Percentiles rank a stretch among this genome's conserved stretches.
These are phyloP conservation scores for Salisapilia sapeloensis DNA, from an alignment of 352 stramenopile genomes.

Conservation along the genomic window DNA sequence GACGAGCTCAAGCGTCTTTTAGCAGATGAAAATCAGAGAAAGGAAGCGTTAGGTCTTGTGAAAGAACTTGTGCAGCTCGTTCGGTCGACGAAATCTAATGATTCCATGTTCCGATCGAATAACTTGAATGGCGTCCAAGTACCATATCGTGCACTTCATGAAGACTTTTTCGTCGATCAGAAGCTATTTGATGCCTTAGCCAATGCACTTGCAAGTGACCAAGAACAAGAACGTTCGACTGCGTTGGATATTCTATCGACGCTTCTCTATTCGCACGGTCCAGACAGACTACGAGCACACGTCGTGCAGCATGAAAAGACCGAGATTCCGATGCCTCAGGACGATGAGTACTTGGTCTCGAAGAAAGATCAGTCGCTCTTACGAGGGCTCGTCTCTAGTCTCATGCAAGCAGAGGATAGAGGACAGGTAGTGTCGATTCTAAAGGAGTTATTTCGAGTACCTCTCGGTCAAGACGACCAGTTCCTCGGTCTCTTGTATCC, in stretches of 20 bases:
- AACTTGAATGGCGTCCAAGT: slow-evolving; percentile 23
- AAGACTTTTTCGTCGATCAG: slow-evolving; percentile 48
- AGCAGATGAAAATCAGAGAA: slow-evolving; percentile 2
- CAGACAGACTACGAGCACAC: slow-evolving; percentile 42
- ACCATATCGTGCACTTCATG: slow-evolving; percentile 40
- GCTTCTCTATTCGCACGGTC: slow-evolving; percentile 51
- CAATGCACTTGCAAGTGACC: slow-evolving; percentile 22
- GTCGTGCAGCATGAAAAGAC: slow-evolving; percentile 56
- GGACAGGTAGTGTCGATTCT: slow-evolving; percentile 51
- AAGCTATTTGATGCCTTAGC: slow-evolving; percentile 38
- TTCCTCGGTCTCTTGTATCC: slow-evolving; percentile 76
- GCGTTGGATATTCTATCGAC: slow-evolving; percentile 50
- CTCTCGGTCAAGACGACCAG: slow-evolving; percentile 67
- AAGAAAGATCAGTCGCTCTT: slow-evolving; percentile 50
- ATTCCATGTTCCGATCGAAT: no score
- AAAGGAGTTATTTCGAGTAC: slow-evolving; percentile 56
- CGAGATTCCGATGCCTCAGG: slow-evolving; percentile 27
- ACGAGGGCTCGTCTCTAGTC: no score
- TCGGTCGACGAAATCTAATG: slow-evolving; percentile 27
- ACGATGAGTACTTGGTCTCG: slow-evolving; percentile 51
- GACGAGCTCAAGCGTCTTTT: slow-evolving; percentile 3
- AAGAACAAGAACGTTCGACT: slow-evolving; percentile 23
- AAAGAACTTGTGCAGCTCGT: slow-evolving; percentile 61
- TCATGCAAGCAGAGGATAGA: slow-evolving; percentile 53
- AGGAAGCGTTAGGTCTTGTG: slow-evolving; percentile 38